Evolutionary conservation across 768 basidiomycete species (phyloP), one percentile per base, ranked within the genome.

Genomic region (Phylloporus sp.): DNA sequence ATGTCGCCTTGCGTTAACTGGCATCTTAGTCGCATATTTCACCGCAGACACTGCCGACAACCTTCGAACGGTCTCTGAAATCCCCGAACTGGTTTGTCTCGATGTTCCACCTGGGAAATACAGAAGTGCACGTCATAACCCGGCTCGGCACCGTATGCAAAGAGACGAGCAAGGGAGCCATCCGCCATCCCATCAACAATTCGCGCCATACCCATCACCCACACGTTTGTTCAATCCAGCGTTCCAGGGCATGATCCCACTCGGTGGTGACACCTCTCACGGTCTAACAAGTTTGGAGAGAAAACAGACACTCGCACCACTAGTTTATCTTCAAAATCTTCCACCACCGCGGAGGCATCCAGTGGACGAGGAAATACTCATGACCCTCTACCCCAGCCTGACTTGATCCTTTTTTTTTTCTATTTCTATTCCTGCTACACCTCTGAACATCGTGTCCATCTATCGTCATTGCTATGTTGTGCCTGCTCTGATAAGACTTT

Each of bases 11-110:
- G 32, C 13, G 11, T 43, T 55, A 18, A 56, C 38, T 18, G 18
- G 20, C 22, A 24, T 38, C 41, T 9, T 55, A 90, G 86, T 87
- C 56, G 87, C 87, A 9, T 90, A 90, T 66, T 88, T 81, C 58
- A 85, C 82, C 1, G 74, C 80, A 33, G 80, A 83, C 24, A 77
- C 80, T 0, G 61, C 79, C 26, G 72, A 82, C 42, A 67, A 69
- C 41, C 71, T 90, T 18, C 65, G 59, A 37, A 81, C 78, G 3
- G 74, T 90, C 35, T 76, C 84, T 42, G 78, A 86, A 40, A 64
- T 78, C 34, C 77, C 79, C 11, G 63, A 72, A 34, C 73, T 90
- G 37, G 71, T 74, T 9, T 56, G 60, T 28, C 59, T 90, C 20
- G 60, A 64, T 7, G 80, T 83, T 29, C 86, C 87, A 0, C 62